Conservation (phyloP, 345 rosid species). For the Boechera stricta region DNA sequence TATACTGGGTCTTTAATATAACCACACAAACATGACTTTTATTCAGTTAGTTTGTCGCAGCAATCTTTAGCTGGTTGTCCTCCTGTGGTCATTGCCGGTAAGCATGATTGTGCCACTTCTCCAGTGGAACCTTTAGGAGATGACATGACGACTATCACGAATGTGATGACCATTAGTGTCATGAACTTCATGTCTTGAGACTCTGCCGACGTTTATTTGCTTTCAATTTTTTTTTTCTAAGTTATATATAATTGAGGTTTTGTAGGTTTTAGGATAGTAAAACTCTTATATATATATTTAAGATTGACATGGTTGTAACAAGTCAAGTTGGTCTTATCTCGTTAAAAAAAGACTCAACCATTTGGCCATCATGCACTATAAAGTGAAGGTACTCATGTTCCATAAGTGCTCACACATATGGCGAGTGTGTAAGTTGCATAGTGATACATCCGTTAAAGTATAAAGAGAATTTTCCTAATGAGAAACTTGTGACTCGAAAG, state of each 20-base stretch:
- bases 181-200: slow-evolving; percentile 21
- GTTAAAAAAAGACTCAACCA: not conserved
- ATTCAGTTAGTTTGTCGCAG: slow-evolving; percentile 37
- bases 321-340: not conserved
- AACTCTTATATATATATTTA: not conserved
- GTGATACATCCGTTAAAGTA: not conserved
- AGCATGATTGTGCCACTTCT: slow-evolving; percentile 24
- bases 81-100: slow-evolving; percentile 7
- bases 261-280: not conserved
- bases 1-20: slow-evolving; percentile 37
- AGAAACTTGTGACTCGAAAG: not conserved
- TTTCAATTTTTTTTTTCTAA: not conserved
- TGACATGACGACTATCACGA: not conserved
- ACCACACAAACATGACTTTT: slow-evolving; percentile 45
- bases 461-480: not conserved
- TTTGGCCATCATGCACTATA: not conserved
- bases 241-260: not conserved
- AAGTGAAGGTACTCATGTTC: not conserved
- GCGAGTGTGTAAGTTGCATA: not conserved
- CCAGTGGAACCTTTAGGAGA: not conserved
- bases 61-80: slow-evolving; percentile 18
- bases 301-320: not conserved
- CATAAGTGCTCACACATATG: not conserved
- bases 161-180: not conserved
- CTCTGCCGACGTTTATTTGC: not conserved